Base-by-base conservation (phyloP, 2,329 filamentous ascomycete genomes). In the Sclerotinia sclerotiorum region DNA sequence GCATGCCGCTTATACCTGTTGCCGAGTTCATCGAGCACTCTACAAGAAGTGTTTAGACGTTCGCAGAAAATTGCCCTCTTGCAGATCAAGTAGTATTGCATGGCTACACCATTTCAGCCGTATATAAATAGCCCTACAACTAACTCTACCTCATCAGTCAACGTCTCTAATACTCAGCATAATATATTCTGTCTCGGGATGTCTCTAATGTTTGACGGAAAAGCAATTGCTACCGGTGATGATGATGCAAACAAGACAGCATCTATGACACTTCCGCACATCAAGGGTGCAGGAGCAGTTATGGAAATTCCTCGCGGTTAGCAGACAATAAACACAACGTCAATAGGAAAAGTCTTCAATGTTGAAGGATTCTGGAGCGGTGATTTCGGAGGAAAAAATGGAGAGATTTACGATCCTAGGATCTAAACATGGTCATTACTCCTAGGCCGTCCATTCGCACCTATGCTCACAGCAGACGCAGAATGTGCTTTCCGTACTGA, bases 341-440 rank as follows among this genome's bases (percentile, higher is more conserved):
- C 67, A 15, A 52, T 42, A 69, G 86, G 86, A 5, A 78, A 81
- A 0, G 80, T 87, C 32, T 88, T 88, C 75, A 82, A 80, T 17
- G 87, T 73, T 49, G 86, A 87, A 24, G 86, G 87, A 5, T 85
- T 83, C 0, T 86, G 81, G 80, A 83, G 80, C 13, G 86, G 85
- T 42, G 81, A 79, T 0, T 68, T 72, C 5, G 80, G 82, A 44
- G 79, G 79, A 42, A 88, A 88, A 78, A 82, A 86, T 69, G 86
- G 84, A 55, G 87, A 89, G 72, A 76, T 87, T 24, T 87, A 82
- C 73, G 77, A 84, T 68, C 80, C 82, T 0, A 74, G 69, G 1
- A 72, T 77, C 4, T 80, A 84, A 46, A 75, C 75, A 3, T 88
- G 85, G 85, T 81, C 78, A 0, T 71, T 77, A 27, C 74, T 86